These are phyloP conservation scores for Bretschneidera sinensis DNA, from an alignment of 345 rosid species.

Conservation along the genomic window DNA sequence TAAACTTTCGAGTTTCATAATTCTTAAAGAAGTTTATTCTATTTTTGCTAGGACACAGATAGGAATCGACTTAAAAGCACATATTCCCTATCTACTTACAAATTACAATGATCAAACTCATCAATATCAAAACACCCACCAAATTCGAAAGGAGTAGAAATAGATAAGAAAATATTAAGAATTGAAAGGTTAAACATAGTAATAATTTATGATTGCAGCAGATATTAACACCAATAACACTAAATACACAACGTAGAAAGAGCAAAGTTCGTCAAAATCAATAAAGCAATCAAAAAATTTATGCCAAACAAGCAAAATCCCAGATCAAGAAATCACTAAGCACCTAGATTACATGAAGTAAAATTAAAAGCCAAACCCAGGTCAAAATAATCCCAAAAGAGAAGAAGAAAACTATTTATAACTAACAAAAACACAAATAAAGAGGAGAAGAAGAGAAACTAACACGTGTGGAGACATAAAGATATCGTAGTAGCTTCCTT, in stretches of 20 bases:
- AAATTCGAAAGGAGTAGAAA: no score
- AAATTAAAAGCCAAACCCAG: constrained; percentile 12
- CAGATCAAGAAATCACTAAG: constrained; percentile 15
- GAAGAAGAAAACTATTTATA: background rate
- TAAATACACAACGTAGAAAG: background rate
- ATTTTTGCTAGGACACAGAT: no score
- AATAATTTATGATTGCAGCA: background rate
- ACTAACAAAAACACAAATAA: background rate
- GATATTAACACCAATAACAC: background rate
- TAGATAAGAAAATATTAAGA: background rate
- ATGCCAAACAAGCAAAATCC: constrained; percentile 4
- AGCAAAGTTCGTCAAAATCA: background rate
- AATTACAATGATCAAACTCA: no score
- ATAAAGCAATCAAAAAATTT: background rate
- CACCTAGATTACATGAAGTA: constrained; percentile 17
- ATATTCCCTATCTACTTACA: no score
- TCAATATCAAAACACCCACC: background rate
- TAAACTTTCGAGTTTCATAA: no score
- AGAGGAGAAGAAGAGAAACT: constrained; percentile 18
- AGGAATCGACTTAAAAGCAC: no score
- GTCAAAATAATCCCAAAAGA: background rate
- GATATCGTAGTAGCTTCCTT: constrained; percentile 72
- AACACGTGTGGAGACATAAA: constrained; percentile 76
- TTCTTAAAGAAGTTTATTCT: no score
- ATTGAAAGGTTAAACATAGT: background rate